A percentile compares a stretch with the other conserved stretches of the same genome.
phyloP scores from a whole-genome alignment of 345 rosid genomes.

The Gossypium thurberi region DNA sequence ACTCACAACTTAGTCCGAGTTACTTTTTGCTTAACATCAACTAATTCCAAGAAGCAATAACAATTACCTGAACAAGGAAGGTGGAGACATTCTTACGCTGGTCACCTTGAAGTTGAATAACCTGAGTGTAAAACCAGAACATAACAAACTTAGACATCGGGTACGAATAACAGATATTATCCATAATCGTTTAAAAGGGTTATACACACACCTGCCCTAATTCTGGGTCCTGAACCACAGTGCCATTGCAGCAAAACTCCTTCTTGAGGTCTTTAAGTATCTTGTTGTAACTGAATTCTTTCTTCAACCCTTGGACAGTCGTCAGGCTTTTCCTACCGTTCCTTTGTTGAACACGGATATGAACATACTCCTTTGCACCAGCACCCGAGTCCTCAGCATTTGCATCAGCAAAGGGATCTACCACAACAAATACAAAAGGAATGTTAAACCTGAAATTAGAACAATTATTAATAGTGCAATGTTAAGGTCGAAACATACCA shows the following conservation, averaged over 20 bases:
- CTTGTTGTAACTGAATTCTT: conserved; percentile 83
- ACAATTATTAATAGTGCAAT: too few relatives aligned
- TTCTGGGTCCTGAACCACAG: conserved; percentile 88
- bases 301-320: conserved; percentile 82
- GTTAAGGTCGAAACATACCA: conserved; percentile 34
- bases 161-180: not conserved
- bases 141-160: not conserved
- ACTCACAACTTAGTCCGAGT: not conserved
- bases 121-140: conserved; percentile 29
- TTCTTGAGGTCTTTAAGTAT: conserved; percentile 89
- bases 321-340: conserved; percentile 86
- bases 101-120: conserved; percentile 94
- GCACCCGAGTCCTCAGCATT: conserved; percentile 81
- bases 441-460: not conserved
- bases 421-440: not conserved
- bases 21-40: not conserved
- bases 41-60: not conserved
- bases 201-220: conserved; percentile 59
- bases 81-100: conserved; percentile 90
- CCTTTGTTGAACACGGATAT: conserved; percentile 67
- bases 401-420: conserved; percentile 79
- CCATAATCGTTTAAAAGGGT: not conserved
- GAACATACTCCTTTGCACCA: conserved; percentile 67
- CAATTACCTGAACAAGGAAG: conserved; percentile 72
- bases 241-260: conserved; percentile 94